Evolutionary conservation across 768 basidiomycete species (phyloP), one percentile per base, ranked within the genome.

Genomic region (Melanogaster broomeanus): DNA sequence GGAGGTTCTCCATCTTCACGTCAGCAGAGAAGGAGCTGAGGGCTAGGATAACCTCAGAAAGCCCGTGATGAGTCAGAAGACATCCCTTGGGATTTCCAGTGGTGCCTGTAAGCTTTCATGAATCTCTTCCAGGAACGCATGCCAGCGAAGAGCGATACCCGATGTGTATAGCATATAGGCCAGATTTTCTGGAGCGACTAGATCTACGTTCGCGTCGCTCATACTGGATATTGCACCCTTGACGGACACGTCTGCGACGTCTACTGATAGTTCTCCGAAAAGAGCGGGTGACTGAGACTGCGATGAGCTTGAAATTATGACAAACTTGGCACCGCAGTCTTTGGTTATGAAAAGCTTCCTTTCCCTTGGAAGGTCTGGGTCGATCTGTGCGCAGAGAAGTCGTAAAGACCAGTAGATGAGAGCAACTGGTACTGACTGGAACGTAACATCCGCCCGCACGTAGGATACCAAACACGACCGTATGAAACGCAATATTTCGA

Each of bases 31-130:
- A 58, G 15, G 50, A 60, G 48, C 65, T 58, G 24, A 74, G 42
- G 31, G 66, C 61, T 41, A 63, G 45, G 25, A 70, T 61, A 6
- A 70, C 72, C 52, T 65, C 66, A 15, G 55, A 55, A n/a, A 73
- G 59, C 13, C 73, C 71, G 1, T 55, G 51, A 25, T 73, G 71
- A 11, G 71, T 68, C 25, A 78, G 55, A 12, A 80, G 59, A 56
- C 78, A 80, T 19, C 78, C 78, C 59, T 80, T 80, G 3, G 78
- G 78, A 39, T 72, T 77, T 33, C 78, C 78, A 4, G 78, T 79
- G 3, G 78, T 80, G 3, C 78, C 78, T 60, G 24, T 16, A 51
- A 34, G 42, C 15, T 27, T 27, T 16, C 34, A 11, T 78, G 24
- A 44, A 49, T 16, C 22, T 34, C 15, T 19, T 30, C 25, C 4